Percentiles rank a stretch among this genome's conserved stretches.
Evolutionary conservation across 164 flowering plant species (phyloP).

Genomic region (Berberis vulgaris): DNA sequence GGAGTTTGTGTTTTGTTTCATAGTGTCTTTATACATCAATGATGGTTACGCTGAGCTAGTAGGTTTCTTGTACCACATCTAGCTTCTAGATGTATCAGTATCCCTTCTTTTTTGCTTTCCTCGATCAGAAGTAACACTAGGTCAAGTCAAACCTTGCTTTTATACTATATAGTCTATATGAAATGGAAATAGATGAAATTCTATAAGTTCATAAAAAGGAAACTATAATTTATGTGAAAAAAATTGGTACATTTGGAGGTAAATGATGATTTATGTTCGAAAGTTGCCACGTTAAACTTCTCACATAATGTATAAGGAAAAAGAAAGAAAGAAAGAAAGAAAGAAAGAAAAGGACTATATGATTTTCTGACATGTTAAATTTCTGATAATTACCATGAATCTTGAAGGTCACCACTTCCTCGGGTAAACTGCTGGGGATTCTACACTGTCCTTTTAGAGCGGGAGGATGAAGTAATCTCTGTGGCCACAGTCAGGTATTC

Average conservation of each 20-base stretch:
- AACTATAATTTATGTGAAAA: no score
- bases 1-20: neutral
- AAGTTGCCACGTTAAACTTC: neutral
- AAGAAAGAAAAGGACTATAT: neutral
- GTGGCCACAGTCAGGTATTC: constrained; percentile 69
- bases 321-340: neutral
- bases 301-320: neutral
- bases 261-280: no score
- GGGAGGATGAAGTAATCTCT: constrained; percentile 60
- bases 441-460: constrained; percentile 69
- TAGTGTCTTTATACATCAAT: neutral
- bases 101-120: neutral
- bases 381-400: neutral
- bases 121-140: no score
- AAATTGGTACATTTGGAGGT: no score
- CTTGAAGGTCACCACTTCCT: constrained; percentile 53
- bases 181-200: no score
- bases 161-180: neutral
- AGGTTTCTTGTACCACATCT: neutral
- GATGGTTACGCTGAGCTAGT: no score
- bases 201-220: no score
- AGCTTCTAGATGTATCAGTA: neutral
- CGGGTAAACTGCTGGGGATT: constrained; percentile 80
- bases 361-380: neutral
- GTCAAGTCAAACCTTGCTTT: no score